Percentiles rank a stretch among this genome's conserved stretches.
phyloP scores from a whole-genome alignment of 306 rosid genomes.

The Fragaria iinumae region DNA sequence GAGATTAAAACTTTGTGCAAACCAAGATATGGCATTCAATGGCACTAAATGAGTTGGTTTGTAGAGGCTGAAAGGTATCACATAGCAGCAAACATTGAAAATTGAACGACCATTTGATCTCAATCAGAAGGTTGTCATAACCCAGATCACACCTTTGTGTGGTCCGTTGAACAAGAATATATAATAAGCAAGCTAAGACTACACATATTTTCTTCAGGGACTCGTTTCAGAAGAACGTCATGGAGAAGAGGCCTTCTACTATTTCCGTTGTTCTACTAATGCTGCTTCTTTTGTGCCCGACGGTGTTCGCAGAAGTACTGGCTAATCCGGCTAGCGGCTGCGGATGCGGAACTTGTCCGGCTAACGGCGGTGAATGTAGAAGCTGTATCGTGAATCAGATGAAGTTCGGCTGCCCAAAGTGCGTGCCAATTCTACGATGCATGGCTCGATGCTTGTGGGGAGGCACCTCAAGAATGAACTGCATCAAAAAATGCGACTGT shows the following conservation, averaged over 20 bases:
- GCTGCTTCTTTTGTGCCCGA: conserved; percentile 31
- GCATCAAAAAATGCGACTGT: conserved; percentile 51
- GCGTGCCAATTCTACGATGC: conserved; percentile 63
- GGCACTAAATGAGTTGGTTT: conserved; percentile 33
- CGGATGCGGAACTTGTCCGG: conserved; percentile 43
- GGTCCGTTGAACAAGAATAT: not conserved
- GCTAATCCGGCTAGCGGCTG: conserved; percentile 48
- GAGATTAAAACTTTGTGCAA: conserved; percentile 43
- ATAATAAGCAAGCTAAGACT: conserved; percentile 5
- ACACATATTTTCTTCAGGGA: not conserved
- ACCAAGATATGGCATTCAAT: conserved; percentile 39
- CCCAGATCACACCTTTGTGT: not conserved
- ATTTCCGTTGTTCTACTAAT: conserved; percentile 15
- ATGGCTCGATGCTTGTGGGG: conserved; percentile 85
- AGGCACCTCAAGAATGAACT: conserved; percentile 46
- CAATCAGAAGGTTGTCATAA: conserved; percentile 6
- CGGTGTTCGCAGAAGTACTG: conserved; percentile 23
- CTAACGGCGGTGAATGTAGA: conserved; percentile 44
- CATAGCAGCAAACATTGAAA: not conserved
- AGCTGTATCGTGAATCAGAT: conserved; percentile 57
- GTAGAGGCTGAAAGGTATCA: not conserved
- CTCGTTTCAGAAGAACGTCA: not conserved
- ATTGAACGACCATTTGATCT: conserved; percentile 18
- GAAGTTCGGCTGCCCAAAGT: conserved; percentile 55
- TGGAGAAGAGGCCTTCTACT: conserved; percentile 24